These are phyloP conservation scores for Penicillium occitanis DNA, from an alignment of 2,329 filamentous ascomycete species.

Conservation along the genomic window DNA sequence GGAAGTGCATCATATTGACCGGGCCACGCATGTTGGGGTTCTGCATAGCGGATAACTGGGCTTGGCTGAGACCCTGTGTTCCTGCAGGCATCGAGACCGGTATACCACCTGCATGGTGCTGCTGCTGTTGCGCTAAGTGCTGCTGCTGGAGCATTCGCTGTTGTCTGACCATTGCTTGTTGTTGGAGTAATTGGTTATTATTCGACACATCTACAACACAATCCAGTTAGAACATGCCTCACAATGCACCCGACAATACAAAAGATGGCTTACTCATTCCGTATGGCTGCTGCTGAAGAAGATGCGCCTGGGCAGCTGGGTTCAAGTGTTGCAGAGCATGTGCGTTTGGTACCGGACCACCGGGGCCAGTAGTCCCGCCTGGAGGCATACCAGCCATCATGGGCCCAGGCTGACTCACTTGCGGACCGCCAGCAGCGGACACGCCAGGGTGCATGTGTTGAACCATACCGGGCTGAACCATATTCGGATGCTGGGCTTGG, in stretches of 20 bases:
- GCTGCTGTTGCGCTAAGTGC: conserved; percentile 26
- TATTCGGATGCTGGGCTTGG: conserved; percentile 56
- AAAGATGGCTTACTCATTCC: conserved; percentile 41
- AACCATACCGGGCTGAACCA: conserved; percentile 52
- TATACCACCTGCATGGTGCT: conserved; percentile 30
- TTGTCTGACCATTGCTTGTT: conserved; percentile 33
- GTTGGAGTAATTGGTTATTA: conserved; percentile 50
- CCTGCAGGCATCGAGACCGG: conserved; percentile 45
- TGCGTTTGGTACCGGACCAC: conserved; percentile 53
- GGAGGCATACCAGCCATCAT: conserved; percentile 66
- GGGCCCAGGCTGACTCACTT: conserved; percentile 61
- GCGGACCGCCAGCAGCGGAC: conserved; percentile 58
- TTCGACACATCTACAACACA: conserved; percentile 34
- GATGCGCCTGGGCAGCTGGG: conserved; percentile 47
- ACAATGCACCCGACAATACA: neutral
- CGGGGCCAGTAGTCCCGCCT: conserved; percentile 53
- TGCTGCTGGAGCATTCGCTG: conserved; percentile 36
- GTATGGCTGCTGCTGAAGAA: conserved; percentile 51
- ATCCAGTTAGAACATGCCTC: neutral
- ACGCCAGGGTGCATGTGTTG: conserved; percentile 63
- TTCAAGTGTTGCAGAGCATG: conserved; percentile 63
- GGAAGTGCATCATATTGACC: conserved; percentile 42
- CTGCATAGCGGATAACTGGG: conserved; percentile 47
- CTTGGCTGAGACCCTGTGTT: conserved; percentile 41
- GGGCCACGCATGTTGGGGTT: conserved; percentile 41